Evolutionary conservation across 192 early-diverging fungal species (phyloP), one percentile per base, ranked within the genome.

Genomic region (Globomyces pollinis-pini): DNA sequence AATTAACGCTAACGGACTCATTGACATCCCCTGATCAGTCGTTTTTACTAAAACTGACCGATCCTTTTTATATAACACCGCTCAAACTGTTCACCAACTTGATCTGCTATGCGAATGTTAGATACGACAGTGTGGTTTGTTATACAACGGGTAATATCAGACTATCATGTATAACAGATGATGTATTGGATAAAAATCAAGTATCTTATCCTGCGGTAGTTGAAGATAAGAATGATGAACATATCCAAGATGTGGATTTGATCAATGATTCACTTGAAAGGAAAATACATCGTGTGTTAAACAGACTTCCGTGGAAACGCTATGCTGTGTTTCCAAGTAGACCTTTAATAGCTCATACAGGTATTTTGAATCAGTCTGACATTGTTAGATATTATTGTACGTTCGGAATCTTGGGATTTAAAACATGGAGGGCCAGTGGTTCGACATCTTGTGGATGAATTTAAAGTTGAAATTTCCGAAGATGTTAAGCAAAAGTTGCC

Each of bases 361-460:
- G 33, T n/a, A 54, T 54, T n/a, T n/a, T n/a, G n/a, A n/a, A n/a
- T n/a, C n/a, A n/a, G n/a, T n/a, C n/a, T n/a, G n/a, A n/a, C n/a
- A n/a, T n/a, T n/a, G n/a, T n/a, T n/a, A n/a, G 52, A 54, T 39
- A 54, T 54, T 33, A 54, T 54, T 54, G 33, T 54, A 7, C 28
- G 33, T 24, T 38, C 35, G 15, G 52, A 38, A 39, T 54, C 33
- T 26, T 26, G 20, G 5, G 33, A 54, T 39, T 26, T 20, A 26
- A 54, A 54, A 24, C 52, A 35, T 24, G 52, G 52, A 33, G 28
- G 20, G 5, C 52, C 52, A 20, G 33, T 54, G 7, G 15, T 54
- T 21, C 20, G 28, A 5, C 52, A 54, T 15, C 18, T 54, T 2
- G 52, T 54, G 2, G 52, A 54, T 33, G 28, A 54, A 9, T 54